Evolutionary conservation across 2,329 filamentous ascomycete genomes (phyloP).

Genomic region (Peltaster fructicola): DNA sequence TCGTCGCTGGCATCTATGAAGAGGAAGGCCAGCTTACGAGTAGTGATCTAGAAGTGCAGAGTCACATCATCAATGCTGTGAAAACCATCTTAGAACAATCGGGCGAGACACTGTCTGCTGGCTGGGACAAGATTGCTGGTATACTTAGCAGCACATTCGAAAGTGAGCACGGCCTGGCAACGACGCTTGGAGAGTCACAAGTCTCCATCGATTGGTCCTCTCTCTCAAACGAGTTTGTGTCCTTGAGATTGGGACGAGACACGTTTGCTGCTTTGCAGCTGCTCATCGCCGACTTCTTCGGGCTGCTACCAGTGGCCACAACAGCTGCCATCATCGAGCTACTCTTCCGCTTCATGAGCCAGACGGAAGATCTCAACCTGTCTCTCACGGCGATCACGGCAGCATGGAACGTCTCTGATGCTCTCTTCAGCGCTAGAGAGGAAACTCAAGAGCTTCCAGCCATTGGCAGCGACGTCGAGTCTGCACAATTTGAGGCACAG

Average conservation of each 20-base stretch:
- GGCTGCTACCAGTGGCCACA: constrained; percentile 48
- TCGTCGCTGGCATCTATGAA: constrained; percentile 21
- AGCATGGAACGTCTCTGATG: constrained; percentile 90
- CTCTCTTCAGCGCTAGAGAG: constrained; percentile 38
- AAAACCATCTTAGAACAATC: constrained; percentile 67
- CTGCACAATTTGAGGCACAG: not conserved
- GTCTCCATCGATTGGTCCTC: constrained; percentile 13
- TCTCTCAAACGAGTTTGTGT: constrained; percentile 27
- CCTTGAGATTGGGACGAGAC: constrained; percentile 61
- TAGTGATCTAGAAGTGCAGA: constrained; percentile 40
- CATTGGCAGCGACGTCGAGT: constrained; percentile 1
- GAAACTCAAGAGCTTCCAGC: constrained; percentile 13
- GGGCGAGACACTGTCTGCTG: constrained; percentile 64
- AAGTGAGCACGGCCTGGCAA: constrained; percentile 6
- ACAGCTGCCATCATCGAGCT: constrained; percentile 73
- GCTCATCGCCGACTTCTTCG: constrained; percentile 85
- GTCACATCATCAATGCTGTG: constrained; percentile 49
- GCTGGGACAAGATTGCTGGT: constrained; percentile 74
- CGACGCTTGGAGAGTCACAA: constrained; percentile 3
- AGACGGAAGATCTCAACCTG: constrained; percentile 86
- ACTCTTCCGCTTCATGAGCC: constrained; percentile 73
- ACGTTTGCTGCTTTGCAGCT: constrained; percentile 83
- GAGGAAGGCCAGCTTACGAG: constrained; percentile 12
- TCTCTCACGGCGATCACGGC: constrained; percentile 90
- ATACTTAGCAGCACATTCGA: constrained; percentile 72